Conservation (phyloP, 2,329 filamentous ascomycete genomes). For the Grosmannia huntii region DNA sequence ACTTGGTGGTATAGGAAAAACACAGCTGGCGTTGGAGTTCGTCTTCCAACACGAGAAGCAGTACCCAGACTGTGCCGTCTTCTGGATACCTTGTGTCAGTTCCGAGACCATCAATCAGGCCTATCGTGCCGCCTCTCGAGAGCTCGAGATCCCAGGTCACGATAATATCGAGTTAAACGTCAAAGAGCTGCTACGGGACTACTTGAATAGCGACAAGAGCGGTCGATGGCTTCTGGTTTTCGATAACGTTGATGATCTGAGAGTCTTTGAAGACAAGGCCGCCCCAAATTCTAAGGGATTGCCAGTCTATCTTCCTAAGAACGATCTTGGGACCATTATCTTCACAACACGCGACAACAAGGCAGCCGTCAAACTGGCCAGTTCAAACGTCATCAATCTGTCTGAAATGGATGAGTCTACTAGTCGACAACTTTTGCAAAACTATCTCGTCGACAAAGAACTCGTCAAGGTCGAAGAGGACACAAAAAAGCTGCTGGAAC, state of each 20-base stretch:
- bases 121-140: slow-evolving; percentile 21
- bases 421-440: slow-evolving; percentile 14
- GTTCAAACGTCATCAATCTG: slow-evolving; percentile 12
- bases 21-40: slow-evolving; percentile 24
- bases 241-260: slow-evolving; percentile 30
- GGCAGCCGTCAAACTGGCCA: slow-evolving; percentile 4
- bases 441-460: slow-evolving; percentile 5
- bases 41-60: slow-evolving; percentile 16
- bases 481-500: background rate
- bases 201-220: slow-evolving; percentile 15
- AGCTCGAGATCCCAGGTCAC: slow-evolving; percentile 16
- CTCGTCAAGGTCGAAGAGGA: background rate
- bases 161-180: slow-evolving; percentile 22
- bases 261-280: slow-evolving; percentile 14
- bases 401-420: slow-evolving; percentile 13
- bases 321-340: background rate
- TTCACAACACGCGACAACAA: slow-evolving; percentile 16
- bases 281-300: slow-evolving; percentile 4
- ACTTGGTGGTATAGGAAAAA: slow-evolving; percentile 25
- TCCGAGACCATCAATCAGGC: slow-evolving; percentile 20
- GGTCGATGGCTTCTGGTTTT: slow-evolving; percentile 28
- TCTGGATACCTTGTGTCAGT: slow-evolving; percentile 25
- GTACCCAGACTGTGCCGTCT: slow-evolving; percentile 22
- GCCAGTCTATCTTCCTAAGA: background rate
- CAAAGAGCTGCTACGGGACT: slow-evolving; percentile 21